These are phyloP conservation scores for Ganoderma lingzhi DNA, from an alignment of 1,284 basidiomycete species.

Conservation along the genomic window DNA sequence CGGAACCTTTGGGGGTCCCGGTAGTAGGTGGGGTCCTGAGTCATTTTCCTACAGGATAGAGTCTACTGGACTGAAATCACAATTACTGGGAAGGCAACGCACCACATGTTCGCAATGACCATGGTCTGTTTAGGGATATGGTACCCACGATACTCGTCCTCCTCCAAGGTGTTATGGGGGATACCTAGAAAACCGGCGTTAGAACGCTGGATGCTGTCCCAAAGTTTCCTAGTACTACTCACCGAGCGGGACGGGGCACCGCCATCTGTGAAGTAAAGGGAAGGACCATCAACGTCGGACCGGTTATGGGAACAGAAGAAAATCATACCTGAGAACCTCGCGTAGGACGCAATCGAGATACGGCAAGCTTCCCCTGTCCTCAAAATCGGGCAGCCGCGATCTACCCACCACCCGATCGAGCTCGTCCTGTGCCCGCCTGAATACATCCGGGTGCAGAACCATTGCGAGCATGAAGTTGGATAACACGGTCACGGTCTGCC, in stretches of 20 bases:
- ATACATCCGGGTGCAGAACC: conserved; percentile 57
- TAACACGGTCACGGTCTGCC: conserved; percentile 54
- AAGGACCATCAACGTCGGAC: neutral
- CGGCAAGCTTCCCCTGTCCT: conserved; percentile 58
- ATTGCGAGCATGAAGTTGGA: conserved; percentile 58
- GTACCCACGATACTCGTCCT: conserved; percentile 59
- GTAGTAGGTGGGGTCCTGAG: conserved; percentile 37
- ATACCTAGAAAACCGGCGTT: conserved; percentile 40
- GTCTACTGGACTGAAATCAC: too few species aligned
- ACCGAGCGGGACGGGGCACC: conserved; percentile 38
- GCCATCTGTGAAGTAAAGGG: conserved; percentile 30
- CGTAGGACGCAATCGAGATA: conserved; percentile 61
- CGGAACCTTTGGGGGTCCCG: conserved; percentile 39
- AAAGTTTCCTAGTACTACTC: conserved; percentile 2
- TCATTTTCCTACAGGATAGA: conserved; percentile 40
- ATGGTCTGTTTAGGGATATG: conserved; percentile 54
- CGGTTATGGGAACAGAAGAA: neutral
- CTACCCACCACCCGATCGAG: conserved; percentile 58
- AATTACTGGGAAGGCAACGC: neutral
- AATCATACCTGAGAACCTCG: conserved; percentile 55
- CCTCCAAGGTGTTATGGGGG: conserved; percentile 57
- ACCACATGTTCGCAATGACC: conserved; percentile 60
- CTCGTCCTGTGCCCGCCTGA: conserved; percentile 60
- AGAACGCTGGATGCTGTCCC: neutral
- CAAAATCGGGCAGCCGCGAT: conserved; percentile 53